Conservation (phyloP, 805 yeast genomes). For the Teunomyces atbi region DNA sequence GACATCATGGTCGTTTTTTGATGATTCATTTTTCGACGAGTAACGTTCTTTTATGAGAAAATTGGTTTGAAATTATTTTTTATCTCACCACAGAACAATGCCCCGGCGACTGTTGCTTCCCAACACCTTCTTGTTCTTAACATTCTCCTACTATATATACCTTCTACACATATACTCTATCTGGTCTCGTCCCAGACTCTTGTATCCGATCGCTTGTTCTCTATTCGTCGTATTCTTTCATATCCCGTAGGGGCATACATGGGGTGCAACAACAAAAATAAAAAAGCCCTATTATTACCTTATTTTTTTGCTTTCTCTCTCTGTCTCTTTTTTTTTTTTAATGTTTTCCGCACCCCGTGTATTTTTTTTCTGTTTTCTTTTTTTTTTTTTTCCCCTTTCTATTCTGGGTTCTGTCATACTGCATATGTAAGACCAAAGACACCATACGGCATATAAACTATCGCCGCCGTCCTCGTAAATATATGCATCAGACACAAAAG, state of each 20-base stretch:
- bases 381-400: no score
- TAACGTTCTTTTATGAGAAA: conserved; percentile 4
- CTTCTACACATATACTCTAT: no score
- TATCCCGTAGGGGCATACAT: neutral
- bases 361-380: neutral
- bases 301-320: neutral
- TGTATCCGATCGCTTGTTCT: no score
- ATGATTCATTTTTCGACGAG: neutral
- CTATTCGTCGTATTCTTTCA: no score
- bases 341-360: neutral
- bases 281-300: neutral
- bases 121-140: no score
- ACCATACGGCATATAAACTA: neutral
- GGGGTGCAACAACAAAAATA: neutral
- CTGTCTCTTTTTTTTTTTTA: neutral
- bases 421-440: neutral
- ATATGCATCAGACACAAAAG: neutral
- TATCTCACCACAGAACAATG: neutral
- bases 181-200: no score
- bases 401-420: conserved; percentile 2
- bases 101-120: no score
- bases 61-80: neutral
- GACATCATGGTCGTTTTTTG: conserved; percentile 1
- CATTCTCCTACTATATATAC: no score
- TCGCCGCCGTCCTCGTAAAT: neutral